These are phyloP conservation scores for Talaromyces funiculosus DNA, from an alignment of 2,329 filamentous ascomycete species.

Conservation along the genomic window DNA sequence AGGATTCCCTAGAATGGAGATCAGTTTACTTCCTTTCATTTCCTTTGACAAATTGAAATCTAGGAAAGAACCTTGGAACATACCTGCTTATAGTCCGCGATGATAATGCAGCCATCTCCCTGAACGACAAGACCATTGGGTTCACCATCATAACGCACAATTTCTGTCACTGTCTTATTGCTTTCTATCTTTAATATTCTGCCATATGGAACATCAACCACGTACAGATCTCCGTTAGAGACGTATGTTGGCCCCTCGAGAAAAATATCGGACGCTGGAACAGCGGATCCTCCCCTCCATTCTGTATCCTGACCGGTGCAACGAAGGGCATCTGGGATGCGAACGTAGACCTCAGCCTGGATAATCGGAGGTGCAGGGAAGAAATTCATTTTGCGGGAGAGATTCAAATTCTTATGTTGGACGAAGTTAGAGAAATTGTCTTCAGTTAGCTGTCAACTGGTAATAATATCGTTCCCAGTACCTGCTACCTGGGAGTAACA, in stretches of 20 bases:
- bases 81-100: constrained; percentile 43
- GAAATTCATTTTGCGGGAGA: not conserved
- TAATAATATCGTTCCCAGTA: not conserved
- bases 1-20: constrained; percentile 32
- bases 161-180: constrained; percentile 26
- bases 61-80: not conserved
- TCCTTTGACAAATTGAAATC: not conserved
- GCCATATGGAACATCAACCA: constrained; percentile 39
- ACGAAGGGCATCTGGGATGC: constrained; percentile 32
- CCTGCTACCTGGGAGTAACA: not conserved
- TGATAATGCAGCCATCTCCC: constrained; percentile 29
- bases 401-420: not conserved
- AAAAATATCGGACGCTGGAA: constrained; percentile 33
- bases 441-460: no score
- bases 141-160: constrained; percentile 36
- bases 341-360: constrained; percentile 31
- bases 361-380: constrained; percentile 24
- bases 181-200: constrained; percentile 32
- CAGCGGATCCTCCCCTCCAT: constrained; percentile 32
- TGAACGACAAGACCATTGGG: constrained; percentile 37
- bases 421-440: no score
- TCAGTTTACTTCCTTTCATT: not conserved
- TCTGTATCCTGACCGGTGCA: constrained; percentile 28
- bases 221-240: constrained; percentile 29
- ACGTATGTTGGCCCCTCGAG: constrained; percentile 36